Conservation (phyloP, 257 asterid species). For the Solanum sejunctum region DNA sequence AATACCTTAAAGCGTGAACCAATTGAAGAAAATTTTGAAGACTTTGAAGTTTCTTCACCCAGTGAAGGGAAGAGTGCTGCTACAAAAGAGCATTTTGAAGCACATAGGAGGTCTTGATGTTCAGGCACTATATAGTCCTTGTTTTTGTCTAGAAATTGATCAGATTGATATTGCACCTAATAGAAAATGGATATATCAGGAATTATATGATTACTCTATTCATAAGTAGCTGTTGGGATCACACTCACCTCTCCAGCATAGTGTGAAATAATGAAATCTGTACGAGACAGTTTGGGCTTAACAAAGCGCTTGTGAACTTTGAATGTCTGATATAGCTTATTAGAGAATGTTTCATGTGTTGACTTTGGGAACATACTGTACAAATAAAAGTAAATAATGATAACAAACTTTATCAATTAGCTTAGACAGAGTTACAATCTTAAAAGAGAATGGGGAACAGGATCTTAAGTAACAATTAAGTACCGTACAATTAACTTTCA, state of each 20-base stretch:
- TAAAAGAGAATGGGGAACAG: background rate
- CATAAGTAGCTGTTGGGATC: background rate
- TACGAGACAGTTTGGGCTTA: constrained; percentile 94
- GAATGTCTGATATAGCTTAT: constrained; percentile 92
- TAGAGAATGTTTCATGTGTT: constrained; percentile 89
- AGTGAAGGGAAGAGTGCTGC: constrained; percentile 95
- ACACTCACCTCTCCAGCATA: constrained; percentile 94
- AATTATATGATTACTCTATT: constrained; percentile 1
- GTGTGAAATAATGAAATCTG: constrained; percentile 78
- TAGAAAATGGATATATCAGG: constrained; percentile 13
- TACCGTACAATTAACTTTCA: background rate
- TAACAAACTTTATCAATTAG: background rate
- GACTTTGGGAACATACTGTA: constrained; percentile 99
- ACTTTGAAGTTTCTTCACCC: constrained; percentile 66
- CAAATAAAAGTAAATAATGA: constrained; percentile 10
- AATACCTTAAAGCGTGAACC: constrained; percentile 96
- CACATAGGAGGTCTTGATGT: constrained; percentile 84
- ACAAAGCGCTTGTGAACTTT: constrained; percentile 81
- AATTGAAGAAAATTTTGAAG: constrained; percentile 93
- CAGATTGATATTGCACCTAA: constrained; percentile 92
- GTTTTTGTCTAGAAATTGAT: constrained; percentile 95
- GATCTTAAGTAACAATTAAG: background rate
- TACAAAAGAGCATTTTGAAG: constrained; percentile 81
- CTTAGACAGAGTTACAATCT: background rate
- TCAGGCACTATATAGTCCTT: constrained; percentile 96